These are phyloP conservation scores for Waltiozyma sp. DNA, from an alignment of 1,139 yeast genomes.

Conservation along the genomic window DNA sequence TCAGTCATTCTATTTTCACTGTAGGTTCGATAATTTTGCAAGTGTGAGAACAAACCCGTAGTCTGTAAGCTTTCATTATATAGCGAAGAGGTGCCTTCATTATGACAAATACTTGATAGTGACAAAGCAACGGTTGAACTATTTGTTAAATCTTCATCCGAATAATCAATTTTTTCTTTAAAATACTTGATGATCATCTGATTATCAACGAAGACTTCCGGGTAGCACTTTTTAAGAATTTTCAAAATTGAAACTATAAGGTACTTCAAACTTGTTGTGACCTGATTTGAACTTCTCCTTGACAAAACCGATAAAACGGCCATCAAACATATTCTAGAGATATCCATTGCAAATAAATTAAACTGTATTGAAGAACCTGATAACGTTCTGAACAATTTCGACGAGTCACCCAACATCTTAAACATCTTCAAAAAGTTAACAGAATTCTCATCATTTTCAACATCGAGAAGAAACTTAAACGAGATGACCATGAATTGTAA, in stretches of 20 bases:
- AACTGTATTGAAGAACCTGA: neutral
- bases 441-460: conserved; percentile 9
- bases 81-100: neutral
- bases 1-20: neutral
- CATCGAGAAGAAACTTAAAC: conserved; percentile 12
- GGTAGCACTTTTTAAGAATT: conserved; percentile 3
- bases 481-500: conserved; percentile 7
- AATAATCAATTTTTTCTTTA: neutral
- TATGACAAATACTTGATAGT: neutral
- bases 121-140: neutral
- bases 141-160: neutral
- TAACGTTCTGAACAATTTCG: conserved; percentile 12
- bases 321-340: conserved; percentile 11
- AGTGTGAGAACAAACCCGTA: neutral
- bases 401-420: conserved; percentile 16
- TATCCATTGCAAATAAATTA: conserved; percentile 12
- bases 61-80: neutral
- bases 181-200: neutral
- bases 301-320: conserved; percentile 2
- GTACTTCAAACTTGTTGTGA: neutral
- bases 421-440: conserved; percentile 1
- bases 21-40: neutral
- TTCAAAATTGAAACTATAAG: conserved; percentile 10
- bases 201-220: neutral
- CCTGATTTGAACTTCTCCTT: neutral